Base-by-base conservation (phyloP, 805 yeast species). In the Teunomyces barrocoloradensis region DNA sequence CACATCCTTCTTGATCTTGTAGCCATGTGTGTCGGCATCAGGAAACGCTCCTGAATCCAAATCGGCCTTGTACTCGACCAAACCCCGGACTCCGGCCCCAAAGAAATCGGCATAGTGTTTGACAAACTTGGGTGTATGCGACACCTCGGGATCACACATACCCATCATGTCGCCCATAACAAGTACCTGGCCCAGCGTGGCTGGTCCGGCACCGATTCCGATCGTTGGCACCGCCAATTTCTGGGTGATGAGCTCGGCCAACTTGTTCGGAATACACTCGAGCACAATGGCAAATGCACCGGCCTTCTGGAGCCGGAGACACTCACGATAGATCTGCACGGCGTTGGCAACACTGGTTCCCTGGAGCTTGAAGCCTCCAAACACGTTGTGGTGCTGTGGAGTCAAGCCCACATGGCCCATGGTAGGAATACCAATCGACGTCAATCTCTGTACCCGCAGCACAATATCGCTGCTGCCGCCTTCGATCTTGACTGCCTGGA, bases 191-290 rank as follows among this genome's bases (percentile, higher is more conserved):
- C 96, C 98, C 30, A 87, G 80, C 6, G 92, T 85, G 6, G 69
- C 69, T 18, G 82, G 79, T 0, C 99, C 98, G 0, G 98, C 97
- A 4, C 99, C 99, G 42, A 92, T 92, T 3, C 99, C 99, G 54
- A 92, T 90, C 0, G 95, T 87, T 0, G 98, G 97, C 1, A 92
- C 73, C 1, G 61, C 43, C 28, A 90, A 62, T 11, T 71, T 68
- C 2, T 73, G 61, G 0, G 97, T 87, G 25, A 94, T 80, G 47
- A 72, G 69, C 38, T 72, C 63, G 0, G 92, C 92, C 10, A 94
- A 67, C 47, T 76, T 77, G 47, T 79, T 80, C 1, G 99, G 99
- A 3, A 92, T 79, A 44, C 97, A 95, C 58, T 92, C 99, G 2
- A 92, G 62, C 1, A 92, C 82, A 2, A 90, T 59, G 43, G 85